Percentiles rank a stretch among this genome's conserved stretches.
These are phyloP conservation scores for Xylariaceae sp. DNA, from an alignment of 2,329 filamentous ascomycete genomes.

Conservation along the genomic window DNA sequence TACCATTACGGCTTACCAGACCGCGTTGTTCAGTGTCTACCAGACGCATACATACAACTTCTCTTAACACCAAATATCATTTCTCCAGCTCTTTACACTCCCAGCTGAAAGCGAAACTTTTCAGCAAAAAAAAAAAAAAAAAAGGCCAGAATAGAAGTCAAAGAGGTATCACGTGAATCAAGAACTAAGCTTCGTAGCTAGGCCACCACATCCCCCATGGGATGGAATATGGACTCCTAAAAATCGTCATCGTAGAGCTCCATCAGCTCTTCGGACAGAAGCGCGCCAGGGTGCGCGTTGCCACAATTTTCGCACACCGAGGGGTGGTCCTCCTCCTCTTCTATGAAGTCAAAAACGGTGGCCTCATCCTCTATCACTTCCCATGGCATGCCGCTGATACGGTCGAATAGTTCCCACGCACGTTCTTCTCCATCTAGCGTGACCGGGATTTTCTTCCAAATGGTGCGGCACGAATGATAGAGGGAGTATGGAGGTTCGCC, in stretches of 20 bases:
- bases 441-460: conserved; percentile 48
- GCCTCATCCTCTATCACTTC: conserved; percentile 29
- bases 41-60: background rate
- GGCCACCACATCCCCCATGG: background rate
- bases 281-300: conserved; percentile 28
- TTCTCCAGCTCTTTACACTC: conserved; percentile 1
- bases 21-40: background rate
- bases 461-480: conserved; percentile 39
- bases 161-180: conserved; percentile 23
- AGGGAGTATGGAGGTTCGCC: conserved; percentile 38
- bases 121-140: background rate
- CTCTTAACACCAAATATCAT: background rate
- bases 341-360: conserved; percentile 26
- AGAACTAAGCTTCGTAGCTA: conserved; percentile 5
- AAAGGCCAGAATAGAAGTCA: conserved; percentile 14
- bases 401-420: conserved; percentile 45
- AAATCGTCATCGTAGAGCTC: conserved; percentile 25
- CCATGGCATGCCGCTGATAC: conserved; percentile 30
- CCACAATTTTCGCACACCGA: conserved; percentile 31
- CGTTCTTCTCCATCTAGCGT: conserved; percentile 38
- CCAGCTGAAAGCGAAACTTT: background rate
- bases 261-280: conserved; percentile 27
- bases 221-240: background rate
- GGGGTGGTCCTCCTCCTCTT: conserved; percentile 22
- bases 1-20: background rate